Evolutionary conservation across 371 early-diverging fungal genomes (phyloP), one percentile per base, ranked within the genome.

Genomic region (Apophysomyces ossiformis): DNA sequence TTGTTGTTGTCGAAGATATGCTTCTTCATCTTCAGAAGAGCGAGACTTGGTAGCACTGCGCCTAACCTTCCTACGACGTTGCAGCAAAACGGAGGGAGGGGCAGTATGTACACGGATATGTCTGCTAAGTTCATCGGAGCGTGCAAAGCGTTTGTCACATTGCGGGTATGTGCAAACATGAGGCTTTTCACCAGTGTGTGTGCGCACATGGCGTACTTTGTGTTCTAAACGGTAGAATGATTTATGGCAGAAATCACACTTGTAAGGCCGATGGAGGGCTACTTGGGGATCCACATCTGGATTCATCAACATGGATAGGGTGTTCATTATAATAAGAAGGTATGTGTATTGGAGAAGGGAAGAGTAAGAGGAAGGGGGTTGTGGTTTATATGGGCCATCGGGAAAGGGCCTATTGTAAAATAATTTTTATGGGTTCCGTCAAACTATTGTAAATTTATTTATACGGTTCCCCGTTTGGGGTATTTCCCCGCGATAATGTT

Each of bases 141-240:
- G 84, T 38, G 94, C 87, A 77, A 95, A 95, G 12, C 90, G 79
- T 75, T 93, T 93, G 41, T 86, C 85, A 67, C 96, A 95, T 60
- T 86, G 84, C 6, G 83, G 81, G 61, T 79, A 84, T 15, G 82
- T 79, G 74, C 95, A 95, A 26, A 78, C 86, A 71, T 89, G 92
- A 2, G 95, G 95, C 58, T 89, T 91, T 69, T 95, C 95, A 21
- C 95, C 95, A 5, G 95, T 95, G 70, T 95, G 95, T 1, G 93
- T 94, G 65, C 93, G 86, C 57, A 92, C 89, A 78, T 95, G 95
- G 44, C 95, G 86, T 18, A 88, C 89, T 74, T 89, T 87, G 67
- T 91, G 91, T 69, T 91, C 91, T 35, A 89, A 82, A n/a, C 91
- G 90, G 63, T 77, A 89, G 68, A 91, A 91, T 32, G 90, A 86